These are phyloP conservation scores for Xylariaceae sp. DNA, from an alignment of 2,329 filamentous ascomycete species.

Conservation along the genomic window DNA sequence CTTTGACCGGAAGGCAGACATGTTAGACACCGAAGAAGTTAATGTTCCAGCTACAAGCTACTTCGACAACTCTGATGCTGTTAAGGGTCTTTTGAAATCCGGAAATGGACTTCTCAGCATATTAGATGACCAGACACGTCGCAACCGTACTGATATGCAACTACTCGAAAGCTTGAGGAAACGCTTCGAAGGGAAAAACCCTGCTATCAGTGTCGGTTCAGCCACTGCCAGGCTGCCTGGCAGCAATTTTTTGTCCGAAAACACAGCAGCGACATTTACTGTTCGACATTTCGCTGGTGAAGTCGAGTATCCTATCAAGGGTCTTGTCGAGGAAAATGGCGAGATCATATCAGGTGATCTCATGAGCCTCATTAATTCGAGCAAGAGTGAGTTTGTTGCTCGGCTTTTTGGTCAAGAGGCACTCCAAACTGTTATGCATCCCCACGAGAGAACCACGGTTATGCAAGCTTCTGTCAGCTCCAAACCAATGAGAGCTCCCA, in stretches of 20 bases:
- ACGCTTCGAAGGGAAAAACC: constrained; percentile 91
- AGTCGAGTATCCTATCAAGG: constrained; percentile 86
- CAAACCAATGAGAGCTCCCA: constrained; percentile 87
- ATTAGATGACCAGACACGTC: constrained; percentile 89
- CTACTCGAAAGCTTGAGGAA: constrained; percentile 86
- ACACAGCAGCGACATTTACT: constrained; percentile 76
- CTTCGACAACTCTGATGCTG: constrained; percentile 95
- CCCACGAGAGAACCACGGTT: constrained; percentile 82
- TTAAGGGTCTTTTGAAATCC: constrained; percentile 84
- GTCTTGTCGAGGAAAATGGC: constrained; percentile 89
- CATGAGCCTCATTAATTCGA: constrained; percentile 86
- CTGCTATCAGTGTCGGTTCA: constrained; percentile 75
- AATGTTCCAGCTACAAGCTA: constrained; percentile 88
- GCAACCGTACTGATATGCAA: constrained; percentile 83
- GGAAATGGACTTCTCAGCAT: constrained; percentile 93
- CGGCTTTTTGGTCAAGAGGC: constrained; percentile 96
- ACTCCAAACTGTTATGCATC: constrained; percentile 87
- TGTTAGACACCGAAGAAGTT: constrained; percentile 92
- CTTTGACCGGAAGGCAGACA: constrained; percentile 89
- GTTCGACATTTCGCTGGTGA: constrained; percentile 95
- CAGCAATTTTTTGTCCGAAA: constrained; percentile 85
- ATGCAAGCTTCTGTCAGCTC: constrained; percentile 96
- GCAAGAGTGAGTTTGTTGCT: constrained; percentile 82
- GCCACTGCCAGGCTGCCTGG: constrained; percentile 74
- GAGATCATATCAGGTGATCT: constrained; percentile 94